Percentiles rank a stretch among this genome's conserved stretches.
Conservation (phyloP, 192 early-diverging fungal species). For the Funneliformis mosseae region DNA sequence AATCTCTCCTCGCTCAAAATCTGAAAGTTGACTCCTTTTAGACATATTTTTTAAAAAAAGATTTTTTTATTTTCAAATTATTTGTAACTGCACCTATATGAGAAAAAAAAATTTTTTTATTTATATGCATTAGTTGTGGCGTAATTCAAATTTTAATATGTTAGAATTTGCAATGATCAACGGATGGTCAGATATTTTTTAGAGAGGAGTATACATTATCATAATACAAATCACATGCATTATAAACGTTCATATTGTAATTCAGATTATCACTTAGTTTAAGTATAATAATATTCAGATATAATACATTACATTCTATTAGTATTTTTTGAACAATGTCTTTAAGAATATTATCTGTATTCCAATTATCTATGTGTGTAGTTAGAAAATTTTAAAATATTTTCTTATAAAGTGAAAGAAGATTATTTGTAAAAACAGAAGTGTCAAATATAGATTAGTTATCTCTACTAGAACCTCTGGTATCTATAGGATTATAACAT, state of each 20-base stretch:
- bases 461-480: neutral
- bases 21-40: too few species aligned
- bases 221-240: conserved; percentile 12
- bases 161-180: too few species aligned
- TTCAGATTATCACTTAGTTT: conserved; percentile 8
- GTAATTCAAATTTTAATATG: too few species aligned
- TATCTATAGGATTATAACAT: neutral
- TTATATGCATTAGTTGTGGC: too few species aligned
- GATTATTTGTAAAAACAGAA: neutral
- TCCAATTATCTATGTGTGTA: neutral
- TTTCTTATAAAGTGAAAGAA: neutral
- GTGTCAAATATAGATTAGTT: neutral
- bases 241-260: neutral
- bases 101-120: too few species aligned
- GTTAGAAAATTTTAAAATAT: conserved; percentile 1
- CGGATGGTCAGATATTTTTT: too few species aligned
- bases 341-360: conserved; percentile 6
- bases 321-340: neutral
- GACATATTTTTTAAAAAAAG: too few species aligned
- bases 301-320: neutral
- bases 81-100: too few species aligned
- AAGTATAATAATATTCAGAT: neutral
- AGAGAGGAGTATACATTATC: too few species aligned
- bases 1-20: too few species aligned
- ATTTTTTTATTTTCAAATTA: too few species aligned